Evolutionary conservation across 2,329 filamentous ascomycete genomes (phyloP).

Genomic region (Colletotrichum caudatum): DNA sequence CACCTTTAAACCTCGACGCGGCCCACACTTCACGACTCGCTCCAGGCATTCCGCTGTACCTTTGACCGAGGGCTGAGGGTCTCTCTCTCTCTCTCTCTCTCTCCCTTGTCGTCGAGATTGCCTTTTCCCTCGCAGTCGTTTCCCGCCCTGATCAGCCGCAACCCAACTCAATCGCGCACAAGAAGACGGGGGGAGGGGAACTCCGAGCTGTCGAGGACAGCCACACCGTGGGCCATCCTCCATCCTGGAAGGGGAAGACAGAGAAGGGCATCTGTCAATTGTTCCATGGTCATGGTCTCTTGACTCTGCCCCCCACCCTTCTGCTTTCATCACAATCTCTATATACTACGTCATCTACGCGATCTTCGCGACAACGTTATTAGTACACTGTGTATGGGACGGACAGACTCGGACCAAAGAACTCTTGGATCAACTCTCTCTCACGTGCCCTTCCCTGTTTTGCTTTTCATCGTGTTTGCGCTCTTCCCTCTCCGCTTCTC

Average conservation of each 20-base stretch:
- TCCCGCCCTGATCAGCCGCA: background rate
- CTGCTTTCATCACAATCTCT: background rate
- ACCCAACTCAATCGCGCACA: slow-evolving; percentile 5
- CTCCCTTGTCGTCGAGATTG: background rate
- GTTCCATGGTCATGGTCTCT: background rate
- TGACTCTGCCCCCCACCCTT: background rate
- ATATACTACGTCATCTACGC: background rate
- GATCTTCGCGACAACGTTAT: background rate
- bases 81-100: too few species aligned
- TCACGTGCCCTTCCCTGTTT: background rate
- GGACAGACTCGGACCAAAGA: background rate
- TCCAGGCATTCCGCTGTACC: background rate
- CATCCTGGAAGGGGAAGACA: background rate
- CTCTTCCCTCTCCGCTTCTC: background rate
- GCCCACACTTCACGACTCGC: background rate
- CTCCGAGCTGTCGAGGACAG: background rate
- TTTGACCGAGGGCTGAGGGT: background rate
- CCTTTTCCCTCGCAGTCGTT: slow-evolving; percentile 8
- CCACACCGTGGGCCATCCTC: background rate
- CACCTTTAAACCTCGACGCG: background rate
- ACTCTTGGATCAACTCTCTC: background rate
- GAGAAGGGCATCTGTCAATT: background rate
- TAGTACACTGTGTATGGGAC: background rate
- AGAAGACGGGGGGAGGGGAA: background rate
- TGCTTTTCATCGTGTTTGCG: background rate